Base-by-base conservation (phyloP, 2,329 filamentous ascomycete genomes). In the Aspergillus japonicus region DNA sequence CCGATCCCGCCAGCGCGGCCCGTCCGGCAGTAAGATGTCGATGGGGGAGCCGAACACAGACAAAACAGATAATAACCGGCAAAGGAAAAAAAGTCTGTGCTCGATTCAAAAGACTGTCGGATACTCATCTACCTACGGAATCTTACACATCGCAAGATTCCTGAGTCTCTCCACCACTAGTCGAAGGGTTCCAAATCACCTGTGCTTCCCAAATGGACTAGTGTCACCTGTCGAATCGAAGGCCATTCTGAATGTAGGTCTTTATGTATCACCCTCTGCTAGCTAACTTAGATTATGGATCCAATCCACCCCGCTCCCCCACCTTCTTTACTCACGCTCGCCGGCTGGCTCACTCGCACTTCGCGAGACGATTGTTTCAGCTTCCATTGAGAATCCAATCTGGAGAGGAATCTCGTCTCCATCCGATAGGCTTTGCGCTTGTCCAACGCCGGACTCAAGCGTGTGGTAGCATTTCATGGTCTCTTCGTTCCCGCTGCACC, bases 21-120 rank as follows among this genome's bases (percentile, higher is more conserved):
- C 52, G 39, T 47, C 24, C 52, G 47, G 52, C 52, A 54, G 26
- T 24, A 47, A 33, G 26, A 54, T 23, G 52, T n/a, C n/a, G 24
- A 23, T 35, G 51, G 42, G 14, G 33, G 51, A 39, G 39, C 39
- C 16, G 21, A 23, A 23, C 23, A 3, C 23, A 23, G 23, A 23
- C 23, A 23, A 23, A 23, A 23, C 23, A 23, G 23, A 23, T 23
- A 0, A 23, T 23, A 23, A 2, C 23, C 23, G 23, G 2, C 23
- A 7, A 35, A 7, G 23, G 29, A 23, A 44, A 44, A 44, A 42
- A 24, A 42, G 51, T 54, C 51, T 51, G 50, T 51, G 50, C 50
- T 33, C 33, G 50, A 21, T 29, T 33, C 33, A 33, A 21, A 31
- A 26, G 7, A 29, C 26, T 29, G 26, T 29, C 33, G 14, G 10